Percentiles rank a stretch among this genome's conserved stretches.
Evolutionary conservation across 352 stramenopile genomes (phyloP).

Genomic region (Phytophthora lateralis): DNA sequence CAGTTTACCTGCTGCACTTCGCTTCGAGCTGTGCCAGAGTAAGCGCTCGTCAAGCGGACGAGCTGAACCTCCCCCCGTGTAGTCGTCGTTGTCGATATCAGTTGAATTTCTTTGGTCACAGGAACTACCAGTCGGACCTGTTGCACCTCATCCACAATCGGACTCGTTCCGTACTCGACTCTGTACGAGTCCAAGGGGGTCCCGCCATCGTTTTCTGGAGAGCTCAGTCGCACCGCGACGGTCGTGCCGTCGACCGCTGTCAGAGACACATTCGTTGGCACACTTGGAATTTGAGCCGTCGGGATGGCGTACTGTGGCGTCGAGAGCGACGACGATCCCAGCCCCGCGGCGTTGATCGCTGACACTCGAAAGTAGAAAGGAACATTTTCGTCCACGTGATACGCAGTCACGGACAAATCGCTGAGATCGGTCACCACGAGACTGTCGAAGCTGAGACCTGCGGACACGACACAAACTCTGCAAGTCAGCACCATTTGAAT

Average conservation of each 20-base stretch:
- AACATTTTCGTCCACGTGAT: conserved; percentile 92
- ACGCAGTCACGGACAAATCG: conserved; percentile 80
- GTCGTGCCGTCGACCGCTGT: conserved; percentile 88
- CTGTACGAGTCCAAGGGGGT: conserved; percentile 87
- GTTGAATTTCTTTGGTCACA: conserved; percentile 74
- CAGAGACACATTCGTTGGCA: conserved; percentile 78
- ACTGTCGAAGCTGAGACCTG: conserved; percentile 87
- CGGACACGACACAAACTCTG: not conserved
- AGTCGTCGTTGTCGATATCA: conserved; percentile 73
- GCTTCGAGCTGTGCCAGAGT: conserved; percentile 45
- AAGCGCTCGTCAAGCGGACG: conserved; percentile 85
- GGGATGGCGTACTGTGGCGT: conserved; percentile 88
- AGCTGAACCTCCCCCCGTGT: conserved; percentile 89
- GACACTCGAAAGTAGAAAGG: conserved; percentile 95
- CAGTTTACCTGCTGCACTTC: conserved; percentile 94
- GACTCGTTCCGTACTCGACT: conserved; percentile 88
- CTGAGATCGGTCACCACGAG: conserved; percentile 89
- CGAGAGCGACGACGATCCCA: conserved; percentile 66
- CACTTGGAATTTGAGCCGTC: conserved; percentile 74
- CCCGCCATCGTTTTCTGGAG: conserved; percentile 87
- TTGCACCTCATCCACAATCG: conserved; percentile 87
- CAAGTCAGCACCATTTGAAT: conserved; percentile 2
- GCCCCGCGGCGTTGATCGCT: conserved; percentile 90
- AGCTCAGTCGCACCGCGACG: conserved; percentile 77
- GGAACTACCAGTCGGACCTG: conserved; percentile 64